Percentiles rank a stretch among this genome's conserved stretches.
Conservation (phyloP, 352 stramenopile species). For the Discostella stelligera region DNA sequence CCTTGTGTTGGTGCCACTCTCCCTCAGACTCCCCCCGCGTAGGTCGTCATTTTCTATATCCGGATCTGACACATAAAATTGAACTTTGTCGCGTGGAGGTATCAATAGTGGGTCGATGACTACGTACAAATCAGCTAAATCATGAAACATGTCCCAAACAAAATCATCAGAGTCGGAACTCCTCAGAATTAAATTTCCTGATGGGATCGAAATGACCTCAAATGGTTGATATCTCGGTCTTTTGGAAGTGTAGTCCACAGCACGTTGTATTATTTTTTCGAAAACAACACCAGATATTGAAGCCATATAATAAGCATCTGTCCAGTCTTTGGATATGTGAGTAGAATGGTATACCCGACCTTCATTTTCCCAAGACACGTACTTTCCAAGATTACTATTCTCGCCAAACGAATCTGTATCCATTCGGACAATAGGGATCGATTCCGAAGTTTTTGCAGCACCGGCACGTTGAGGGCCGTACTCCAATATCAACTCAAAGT, state of each 20-base stretch:
- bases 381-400: slow-evolving; percentile 40
- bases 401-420: slow-evolving; percentile 35
- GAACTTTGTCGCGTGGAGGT: slow-evolving; percentile 42
- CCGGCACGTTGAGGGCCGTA: slow-evolving; percentile 73
- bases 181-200: slow-evolving; percentile 41
- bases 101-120: slow-evolving; percentile 69
- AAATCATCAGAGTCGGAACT: slow-evolving; percentile 71
- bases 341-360: slow-evolving; percentile 70
- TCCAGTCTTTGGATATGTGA: slow-evolving; percentile 62
- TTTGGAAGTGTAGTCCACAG: slow-evolving; percentile 60
- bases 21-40: neutral
- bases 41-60: slow-evolving; percentile 6
- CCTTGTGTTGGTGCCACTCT: neutral
- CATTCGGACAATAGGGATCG: slow-evolving; percentile 58
- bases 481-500: slow-evolving; percentile 79
- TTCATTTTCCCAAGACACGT: slow-evolving; percentile 54
- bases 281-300: slow-evolving; percentile 74
- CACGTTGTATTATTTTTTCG: slow-evolving; percentile 64
- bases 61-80: slow-evolving; percentile 54
- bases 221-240: slow-evolving; percentile 78
- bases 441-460: slow-evolving; percentile 47
- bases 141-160: slow-evolving; percentile 61
- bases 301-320: slow-evolving; percentile 77
- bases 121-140: slow-evolving; percentile 70
- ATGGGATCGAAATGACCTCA: slow-evolving; percentile 53